A percentile compares a stretch with the other conserved stretches of the same genome.
Evolutionary conservation across 768 basidiomycete species (phyloP).

Genomic region (Nidula microcarpa): DNA sequence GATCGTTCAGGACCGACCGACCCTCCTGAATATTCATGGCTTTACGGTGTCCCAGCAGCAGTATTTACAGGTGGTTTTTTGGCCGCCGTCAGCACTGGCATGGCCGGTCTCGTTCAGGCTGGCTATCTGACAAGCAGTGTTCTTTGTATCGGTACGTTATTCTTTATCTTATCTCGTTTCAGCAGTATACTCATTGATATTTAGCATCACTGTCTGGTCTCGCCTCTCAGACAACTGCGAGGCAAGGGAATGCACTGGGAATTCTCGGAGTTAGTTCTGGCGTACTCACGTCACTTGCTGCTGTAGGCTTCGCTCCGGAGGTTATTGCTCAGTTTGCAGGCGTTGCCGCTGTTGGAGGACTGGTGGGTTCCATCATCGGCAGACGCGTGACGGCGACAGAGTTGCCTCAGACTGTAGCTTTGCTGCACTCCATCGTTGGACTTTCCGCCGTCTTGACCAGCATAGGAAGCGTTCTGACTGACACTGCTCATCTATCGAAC

Average conservation of each 20-base stretch:
- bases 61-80: conserved; percentile 84
- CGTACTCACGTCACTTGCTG: conserved; percentile 74
- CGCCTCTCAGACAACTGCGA: conserved; percentile 74
- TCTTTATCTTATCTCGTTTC: background rate
- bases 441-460: conserved; percentile 87
- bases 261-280: conserved; percentile 83
- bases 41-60: conserved; percentile 76
- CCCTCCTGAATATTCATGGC: conserved; percentile 84
- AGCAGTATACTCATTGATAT: conserved; percentile 1
- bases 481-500: conserved; percentile 62
- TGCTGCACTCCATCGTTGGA: conserved; percentile 87
- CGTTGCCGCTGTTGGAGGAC: conserved; percentile 71
- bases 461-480: conserved; percentile 76
- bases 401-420: conserved; percentile 75
- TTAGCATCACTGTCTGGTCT: conserved; percentile 71
- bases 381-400: conserved; percentile 85
- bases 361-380: conserved; percentile 70
- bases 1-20: conserved; percentile 63
- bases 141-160: conserved; percentile 69
- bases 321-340: conserved; percentile 76
- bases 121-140: conserved; percentile 83
- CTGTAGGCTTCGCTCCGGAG: conserved; percentile 78
- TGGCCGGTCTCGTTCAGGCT: conserved; percentile 84
- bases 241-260: conserved; percentile 87
- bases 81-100: conserved; percentile 77